Percentiles rank a stretch among this genome's conserved stretches.
These are phyloP conservation scores for Aspergillus pseudoterreus DNA, from an alignment of 2,329 filamentous ascomycete species.

Conservation along the genomic window DNA sequence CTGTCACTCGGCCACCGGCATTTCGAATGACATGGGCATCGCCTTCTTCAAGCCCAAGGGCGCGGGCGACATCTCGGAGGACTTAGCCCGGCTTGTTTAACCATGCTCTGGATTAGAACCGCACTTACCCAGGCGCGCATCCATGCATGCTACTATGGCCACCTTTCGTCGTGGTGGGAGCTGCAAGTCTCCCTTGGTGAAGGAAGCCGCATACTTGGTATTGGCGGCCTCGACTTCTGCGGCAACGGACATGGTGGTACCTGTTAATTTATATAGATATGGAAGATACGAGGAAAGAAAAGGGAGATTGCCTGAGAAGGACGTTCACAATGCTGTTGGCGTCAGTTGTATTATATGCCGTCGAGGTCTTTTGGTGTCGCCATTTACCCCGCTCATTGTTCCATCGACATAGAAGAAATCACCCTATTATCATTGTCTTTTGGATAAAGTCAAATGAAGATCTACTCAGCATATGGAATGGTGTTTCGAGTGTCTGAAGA, in stretches of 20 bases:
- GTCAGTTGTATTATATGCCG: neutral
- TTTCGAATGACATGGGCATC: conserved; percentile 79
- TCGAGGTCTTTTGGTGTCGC: neutral
- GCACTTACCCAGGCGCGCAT: conserved; percentile 54
- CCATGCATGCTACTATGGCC: conserved; percentile 72
- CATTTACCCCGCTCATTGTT: neutral
- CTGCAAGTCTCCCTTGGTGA: conserved; percentile 63
- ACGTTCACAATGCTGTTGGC: neutral
- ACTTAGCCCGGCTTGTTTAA: neutral
- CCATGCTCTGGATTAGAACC: neutral
- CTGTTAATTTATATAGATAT: neutral
- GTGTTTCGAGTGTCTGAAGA: too few species aligned
- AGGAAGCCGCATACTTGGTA: conserved; percentile 54
- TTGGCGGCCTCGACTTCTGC: conserved; percentile 57
- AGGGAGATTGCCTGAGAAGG: neutral
- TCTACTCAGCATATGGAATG: too few species aligned
- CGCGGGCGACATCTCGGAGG: conserved; percentile 58
- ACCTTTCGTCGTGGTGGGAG: conserved; percentile 62
- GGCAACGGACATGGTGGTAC: conserved; percentile 23
- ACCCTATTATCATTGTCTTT: too few species aligned
- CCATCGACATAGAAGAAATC: too few species aligned
- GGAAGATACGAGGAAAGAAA: too few species aligned
- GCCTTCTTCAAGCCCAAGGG: conserved; percentile 68
- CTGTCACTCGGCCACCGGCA: conserved; percentile 62
- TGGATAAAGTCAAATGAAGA: too few species aligned